Conservation (phyloP, 306 rosid species). For the Trifolium repens region DNA sequence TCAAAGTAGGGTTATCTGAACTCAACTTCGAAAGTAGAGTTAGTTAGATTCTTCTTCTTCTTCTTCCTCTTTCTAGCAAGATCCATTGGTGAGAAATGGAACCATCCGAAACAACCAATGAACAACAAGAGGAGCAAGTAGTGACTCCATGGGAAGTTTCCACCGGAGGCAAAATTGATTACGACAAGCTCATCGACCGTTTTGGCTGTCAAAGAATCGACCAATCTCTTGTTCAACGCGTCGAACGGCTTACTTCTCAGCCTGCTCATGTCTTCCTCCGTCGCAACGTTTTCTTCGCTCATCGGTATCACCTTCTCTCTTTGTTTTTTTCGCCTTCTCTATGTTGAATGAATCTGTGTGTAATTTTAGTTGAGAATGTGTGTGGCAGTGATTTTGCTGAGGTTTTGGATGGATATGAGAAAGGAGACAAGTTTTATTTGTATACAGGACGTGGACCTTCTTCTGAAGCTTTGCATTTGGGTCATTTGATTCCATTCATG, state of each 20-base stretch:
- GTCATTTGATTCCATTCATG: slow-evolving; percentile 91
- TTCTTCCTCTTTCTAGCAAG: no score
- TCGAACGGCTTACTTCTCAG: slow-evolving; percentile 72
- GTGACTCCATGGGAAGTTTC: slow-evolving; percentile 91
- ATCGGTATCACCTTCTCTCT: slow-evolving; percentile 51
- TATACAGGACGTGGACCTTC: slow-evolving; percentile 96
- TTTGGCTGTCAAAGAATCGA: slow-evolving; percentile 90
- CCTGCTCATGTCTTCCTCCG: slow-evolving; percentile 85
- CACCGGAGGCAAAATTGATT: slow-evolving; percentile 81
- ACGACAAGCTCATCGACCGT: slow-evolving; percentile 88
- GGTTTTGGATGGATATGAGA: slow-evolving; percentile 71
- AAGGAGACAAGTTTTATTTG: slow-evolving; percentile 83
- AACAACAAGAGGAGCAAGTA: slow-evolving; percentile 53
- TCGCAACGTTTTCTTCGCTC: slow-evolving; percentile 94
- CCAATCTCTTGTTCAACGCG: slow-evolving; percentile 58
- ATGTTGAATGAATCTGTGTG: background rate
- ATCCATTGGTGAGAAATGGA: background rate
- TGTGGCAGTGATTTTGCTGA: slow-evolving; percentile 68
- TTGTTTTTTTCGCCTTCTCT: no score
- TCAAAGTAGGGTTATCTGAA: no score
- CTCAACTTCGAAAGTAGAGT: no score
- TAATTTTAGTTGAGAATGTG: background rate
- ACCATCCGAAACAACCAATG: background rate
- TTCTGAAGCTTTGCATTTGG: slow-evolving; percentile 92
- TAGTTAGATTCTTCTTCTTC: no score